Base-by-base conservation (phyloP, 352 stramenopile species). In the Phytophthora tubulina region DNA sequence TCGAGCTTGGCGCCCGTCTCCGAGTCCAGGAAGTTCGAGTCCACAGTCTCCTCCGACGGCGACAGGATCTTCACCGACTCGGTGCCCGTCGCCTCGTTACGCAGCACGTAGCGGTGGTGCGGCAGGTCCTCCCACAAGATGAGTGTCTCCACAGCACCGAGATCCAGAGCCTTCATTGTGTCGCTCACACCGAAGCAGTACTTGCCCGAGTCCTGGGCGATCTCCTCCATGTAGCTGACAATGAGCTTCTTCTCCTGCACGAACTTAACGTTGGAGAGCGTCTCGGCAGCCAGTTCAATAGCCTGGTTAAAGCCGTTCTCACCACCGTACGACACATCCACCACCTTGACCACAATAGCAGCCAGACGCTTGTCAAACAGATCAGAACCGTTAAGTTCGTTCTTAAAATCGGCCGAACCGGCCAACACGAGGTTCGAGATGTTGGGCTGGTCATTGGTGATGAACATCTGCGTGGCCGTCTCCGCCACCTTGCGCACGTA, bases 181-280 rank as follows among this genome's bases (percentile, higher is more conserved):
- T 99, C 98, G 30, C 93, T 79, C 31, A 99, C 96, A 72, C 98
- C 98, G 76, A 99, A 99, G 86, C 98, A 99, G 88, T 99, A 99
- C 78, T 99, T 99, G 69, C 98, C 98, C 31, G 97, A 99, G 83
- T 99, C 98, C 76, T 93, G 88, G 39, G 92, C 94, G 70, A 99
- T 99, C 82, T 99, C 98, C 65, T 99, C 98, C 91, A 99, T 99
- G 84, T 99, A 99, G 61, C 93, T 96, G 75, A 98, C 96, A 52
- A 99, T 97, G 32, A 99, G 84, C 69, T 98, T 98, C 94, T 99
- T 99, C 86, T 99, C 98, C 83, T 99, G 97, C 63, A 99, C 97
- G 53, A 99, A 97, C 84, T 99, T 99, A 73, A 99, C 98, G 73
- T 98, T 99, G 5, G 96, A 81, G 6, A 99, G 82, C 42, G 98